A percentile compares a stretch with the other conserved stretches of the same genome.
Conservation (phyloP, 106 monocot genomes). For the Dendrobium catenatum region DNA sequence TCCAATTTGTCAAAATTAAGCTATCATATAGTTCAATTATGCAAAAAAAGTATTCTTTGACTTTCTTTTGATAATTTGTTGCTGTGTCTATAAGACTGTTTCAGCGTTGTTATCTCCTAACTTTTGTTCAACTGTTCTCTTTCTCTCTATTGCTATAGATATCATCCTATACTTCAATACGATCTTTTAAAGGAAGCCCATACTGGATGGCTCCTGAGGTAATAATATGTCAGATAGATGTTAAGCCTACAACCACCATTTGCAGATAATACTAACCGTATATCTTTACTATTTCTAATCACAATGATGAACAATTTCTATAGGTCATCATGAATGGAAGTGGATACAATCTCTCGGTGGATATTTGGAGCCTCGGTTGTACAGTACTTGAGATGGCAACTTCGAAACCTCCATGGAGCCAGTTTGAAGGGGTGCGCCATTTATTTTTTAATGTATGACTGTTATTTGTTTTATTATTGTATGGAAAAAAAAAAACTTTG, state of each 20-base stretch:
- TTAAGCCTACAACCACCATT: not conserved
- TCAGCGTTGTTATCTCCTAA: not conserved
- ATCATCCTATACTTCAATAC: conserved; percentile 53
- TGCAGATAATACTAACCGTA: not conserved
- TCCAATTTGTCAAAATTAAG: not conserved
- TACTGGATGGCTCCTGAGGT: conserved; percentile 99
- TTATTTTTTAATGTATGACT: not conserved
- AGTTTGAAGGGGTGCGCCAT: conserved; percentile 61
- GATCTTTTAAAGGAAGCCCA: conserved; percentile 89
- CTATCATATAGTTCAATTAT: not conserved
- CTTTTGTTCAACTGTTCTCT: not conserved
- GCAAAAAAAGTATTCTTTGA: not conserved
- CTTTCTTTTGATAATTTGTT: not conserved
- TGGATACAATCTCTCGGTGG: conserved; percentile 76
- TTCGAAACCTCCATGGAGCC: conserved; percentile 80
- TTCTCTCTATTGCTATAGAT: conserved; percentile 36
- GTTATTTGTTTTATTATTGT: not conserved
- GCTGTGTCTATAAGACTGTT: not conserved
- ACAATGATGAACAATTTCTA: conserved; percentile 5
- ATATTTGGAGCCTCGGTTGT: conserved; percentile 96
- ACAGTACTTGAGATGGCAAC: conserved; percentile 90
- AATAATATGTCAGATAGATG: not conserved
- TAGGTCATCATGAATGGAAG: conserved; percentile 73
- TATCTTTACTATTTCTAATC: not conserved
- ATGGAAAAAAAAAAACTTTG: not conserved